A percentile compares a stretch with the other conserved stretches of the same genome.
phyloP scores from a whole-genome alignment of 2,329 filamentous ascomycete genomes.

The Sclerotinia sclerotiorum region DNA sequence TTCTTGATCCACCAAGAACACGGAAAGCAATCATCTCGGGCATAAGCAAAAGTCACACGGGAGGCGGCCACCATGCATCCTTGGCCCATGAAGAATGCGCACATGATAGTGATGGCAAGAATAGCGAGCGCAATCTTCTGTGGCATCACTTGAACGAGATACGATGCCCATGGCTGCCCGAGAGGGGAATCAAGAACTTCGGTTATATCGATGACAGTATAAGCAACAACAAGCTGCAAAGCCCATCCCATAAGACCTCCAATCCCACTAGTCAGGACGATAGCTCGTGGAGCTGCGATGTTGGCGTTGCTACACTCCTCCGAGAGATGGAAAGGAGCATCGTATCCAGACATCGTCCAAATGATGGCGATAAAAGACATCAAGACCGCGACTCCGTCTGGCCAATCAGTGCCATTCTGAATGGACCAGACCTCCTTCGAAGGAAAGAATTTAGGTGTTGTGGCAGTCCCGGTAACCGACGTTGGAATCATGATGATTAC shows the following conservation, averaged over 20 bases:
- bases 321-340: conserved; percentile 69
- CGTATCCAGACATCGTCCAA: conserved; percentile 68
- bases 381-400: conserved; percentile 64
- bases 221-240: conserved; percentile 69
- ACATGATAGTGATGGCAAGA: conserved; percentile 61
- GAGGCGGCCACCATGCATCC: conserved; percentile 64
- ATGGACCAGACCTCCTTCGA: conserved; percentile 65
- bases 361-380: conserved; percentile 73
- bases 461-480: conserved; percentile 46
- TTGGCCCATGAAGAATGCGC: conserved; percentile 68
- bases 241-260: conserved; percentile 71
- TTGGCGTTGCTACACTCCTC: conserved; percentile 75
- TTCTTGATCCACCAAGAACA: conserved; percentile 57
- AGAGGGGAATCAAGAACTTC: conserved; percentile 58
- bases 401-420: conserved; percentile 65
- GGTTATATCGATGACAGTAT: conserved; percentile 63
- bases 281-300: conserved; percentile 68
- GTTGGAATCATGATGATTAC: conserved; percentile 70
- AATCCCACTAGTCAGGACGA: conserved; percentile 65
- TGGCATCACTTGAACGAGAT: conserved; percentile 63
- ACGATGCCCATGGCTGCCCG: conserved; percentile 67
- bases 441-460: conserved; percentile 56
- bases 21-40: conserved; percentile 66
- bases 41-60: conserved; percentile 69
- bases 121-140: conserved; percentile 58